A percentile compares a stretch with the other conserved stretches of the same genome.
Conservation (phyloP, 2,329 filamentous ascomycete species). For the Xylaria digitata region DNA sequence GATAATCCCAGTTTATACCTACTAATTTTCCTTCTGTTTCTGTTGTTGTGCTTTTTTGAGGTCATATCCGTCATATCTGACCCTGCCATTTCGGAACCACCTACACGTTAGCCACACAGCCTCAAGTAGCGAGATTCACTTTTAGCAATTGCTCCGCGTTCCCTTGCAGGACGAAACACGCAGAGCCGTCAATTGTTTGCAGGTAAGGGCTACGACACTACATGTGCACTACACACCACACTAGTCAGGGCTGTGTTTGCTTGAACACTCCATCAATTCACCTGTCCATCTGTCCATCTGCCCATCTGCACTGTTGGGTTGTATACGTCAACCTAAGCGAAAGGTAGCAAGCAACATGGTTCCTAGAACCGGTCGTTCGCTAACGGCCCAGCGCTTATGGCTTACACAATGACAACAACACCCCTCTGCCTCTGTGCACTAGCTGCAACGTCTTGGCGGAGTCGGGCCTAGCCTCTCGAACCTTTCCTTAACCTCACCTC, state of each 20-base stretch:
- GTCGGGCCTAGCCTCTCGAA: slow-evolving; percentile 27
- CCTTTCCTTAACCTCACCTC: slow-evolving; percentile 19
- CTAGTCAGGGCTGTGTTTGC: slow-evolving; percentile 18
- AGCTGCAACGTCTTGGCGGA: slow-evolving; percentile 31
- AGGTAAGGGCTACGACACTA: slow-evolving; percentile 12
- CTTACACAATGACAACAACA: slow-evolving; percentile 19
- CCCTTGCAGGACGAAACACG: slow-evolving; percentile 25
- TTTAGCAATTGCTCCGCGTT: slow-evolving; percentile 34
- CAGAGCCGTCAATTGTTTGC: slow-evolving; percentile 16
- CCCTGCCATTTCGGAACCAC: slow-evolving; percentile 31
- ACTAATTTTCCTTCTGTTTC: slow-evolving; percentile 1
- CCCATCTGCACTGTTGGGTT: slow-evolving; percentile 20
- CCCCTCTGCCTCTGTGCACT: background rate
- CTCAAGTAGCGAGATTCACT: slow-evolving; percentile 30
- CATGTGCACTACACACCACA: background rate
- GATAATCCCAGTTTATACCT: slow-evolving; percentile 10
- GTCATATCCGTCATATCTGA: slow-evolving; percentile 29
- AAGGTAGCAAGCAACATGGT: slow-evolving; percentile 4
- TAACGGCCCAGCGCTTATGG: slow-evolving; percentile 16
- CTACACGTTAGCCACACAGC: slow-evolving; percentile 35
- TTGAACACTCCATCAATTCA: slow-evolving; percentile 5
- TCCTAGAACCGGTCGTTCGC: background rate
- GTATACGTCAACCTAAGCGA: slow-evolving; percentile 9
- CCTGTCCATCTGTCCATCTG: background rate
- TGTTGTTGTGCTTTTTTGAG: background rate